These are phyloP conservation scores for Aspergillus sp. DNA, from an alignment of 2,329 filamentous ascomycete genomes.

Conservation along the genomic window DNA sequence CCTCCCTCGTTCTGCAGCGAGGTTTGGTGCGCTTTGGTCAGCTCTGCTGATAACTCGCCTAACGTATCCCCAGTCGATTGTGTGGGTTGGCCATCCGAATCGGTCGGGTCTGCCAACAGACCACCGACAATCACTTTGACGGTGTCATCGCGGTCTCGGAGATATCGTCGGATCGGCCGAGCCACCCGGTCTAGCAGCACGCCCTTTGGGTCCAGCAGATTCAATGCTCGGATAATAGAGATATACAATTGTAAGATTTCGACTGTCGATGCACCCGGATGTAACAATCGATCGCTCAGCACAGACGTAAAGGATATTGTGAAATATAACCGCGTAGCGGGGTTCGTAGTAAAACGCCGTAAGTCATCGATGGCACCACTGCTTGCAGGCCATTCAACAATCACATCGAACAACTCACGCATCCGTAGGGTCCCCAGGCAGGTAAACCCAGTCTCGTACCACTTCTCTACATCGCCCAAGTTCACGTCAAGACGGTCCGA, in stretches of 20 bases:
- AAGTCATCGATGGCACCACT: slow-evolving; percentile 54
- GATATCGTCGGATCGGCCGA: slow-evolving; percentile 54
- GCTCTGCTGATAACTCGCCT: slow-evolving; percentile 47
- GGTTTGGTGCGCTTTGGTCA: slow-evolving; percentile 36
- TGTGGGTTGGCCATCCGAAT: slow-evolving; percentile 25
- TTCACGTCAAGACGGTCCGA: slow-evolving; percentile 25
- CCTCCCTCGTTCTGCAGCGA: slow-evolving; percentile 44
- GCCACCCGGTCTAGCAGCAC: slow-evolving; percentile 60
- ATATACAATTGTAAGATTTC: slow-evolving; percentile 62
- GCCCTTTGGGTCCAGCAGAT: slow-evolving; percentile 55
- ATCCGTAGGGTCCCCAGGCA: slow-evolving; percentile 50
- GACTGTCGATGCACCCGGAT: slow-evolving; percentile 57
- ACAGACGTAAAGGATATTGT: slow-evolving; percentile 47
- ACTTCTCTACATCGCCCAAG: slow-evolving; percentile 42
- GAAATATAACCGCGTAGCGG: slow-evolving; percentile 48
- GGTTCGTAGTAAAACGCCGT: slow-evolving; percentile 47
- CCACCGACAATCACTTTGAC: slow-evolving; percentile 58
- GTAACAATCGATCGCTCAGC: slow-evolving; percentile 48
- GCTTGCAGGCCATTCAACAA: slow-evolving; percentile 54
- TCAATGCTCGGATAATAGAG: slow-evolving; percentile 57
- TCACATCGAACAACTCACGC: slow-evolving; percentile 52
- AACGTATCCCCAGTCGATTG: slow-evolving; percentile 34
- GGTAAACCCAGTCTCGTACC: slow-evolving; percentile 48
- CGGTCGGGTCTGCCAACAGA: slow-evolving; percentile 48
- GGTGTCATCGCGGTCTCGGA: slow-evolving; percentile 58